Percentiles rank a stretch among this genome's conserved stretches.
These are phyloP conservation scores for Malus hybrid DNA, from an alignment of 331 rosid species.

Conservation along the genomic window DNA sequence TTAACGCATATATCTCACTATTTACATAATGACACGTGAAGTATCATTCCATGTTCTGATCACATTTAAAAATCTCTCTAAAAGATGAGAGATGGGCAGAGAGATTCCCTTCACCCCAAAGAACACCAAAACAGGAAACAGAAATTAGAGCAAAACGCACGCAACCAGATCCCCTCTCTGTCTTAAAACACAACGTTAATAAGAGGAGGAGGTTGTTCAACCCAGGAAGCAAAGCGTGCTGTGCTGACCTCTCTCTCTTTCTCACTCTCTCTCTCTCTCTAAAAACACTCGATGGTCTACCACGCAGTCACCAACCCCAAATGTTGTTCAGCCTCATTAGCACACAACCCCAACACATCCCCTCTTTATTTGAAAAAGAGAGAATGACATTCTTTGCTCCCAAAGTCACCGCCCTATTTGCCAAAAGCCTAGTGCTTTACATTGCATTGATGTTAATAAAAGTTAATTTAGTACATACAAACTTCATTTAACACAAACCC, in stretches of 20 bases:
- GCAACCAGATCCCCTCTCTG: slow-evolving; percentile 40
- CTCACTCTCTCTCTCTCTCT: no score
- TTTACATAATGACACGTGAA: no score
- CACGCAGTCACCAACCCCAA: neutral
- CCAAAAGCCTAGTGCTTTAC: neutral
- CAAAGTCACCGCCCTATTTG: neutral
- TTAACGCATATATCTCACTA: rapidly evolving
- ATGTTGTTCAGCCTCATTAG: slow-evolving; percentile 4
- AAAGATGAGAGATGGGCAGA: slow-evolving; percentile 1
- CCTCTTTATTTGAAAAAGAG: neutral
- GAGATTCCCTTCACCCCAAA: slow-evolving; percentile 24
- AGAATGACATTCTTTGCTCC: neutral
- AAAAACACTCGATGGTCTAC: no score
- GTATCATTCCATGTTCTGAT: rapidly evolving
- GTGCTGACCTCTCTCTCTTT: slow-evolving; percentile 30
- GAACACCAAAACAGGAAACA: slow-evolving; percentile 37
- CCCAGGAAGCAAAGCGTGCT: slow-evolving; percentile 65
- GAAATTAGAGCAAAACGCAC: slow-evolving; percentile 47
- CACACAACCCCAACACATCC: slow-evolving; percentile 39
- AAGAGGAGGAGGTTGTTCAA: slow-evolving; percentile 39
- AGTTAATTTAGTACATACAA: neutral
- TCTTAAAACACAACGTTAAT: slow-evolving; percentile 5
- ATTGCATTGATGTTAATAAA: neutral
- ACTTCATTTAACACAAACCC: slow-evolving; percentile 14
- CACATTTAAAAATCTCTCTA: no score